Evolutionary conservation across 441 rosid genomes (phyloP).

Genomic region (Dalechampia spathulata): DNA sequence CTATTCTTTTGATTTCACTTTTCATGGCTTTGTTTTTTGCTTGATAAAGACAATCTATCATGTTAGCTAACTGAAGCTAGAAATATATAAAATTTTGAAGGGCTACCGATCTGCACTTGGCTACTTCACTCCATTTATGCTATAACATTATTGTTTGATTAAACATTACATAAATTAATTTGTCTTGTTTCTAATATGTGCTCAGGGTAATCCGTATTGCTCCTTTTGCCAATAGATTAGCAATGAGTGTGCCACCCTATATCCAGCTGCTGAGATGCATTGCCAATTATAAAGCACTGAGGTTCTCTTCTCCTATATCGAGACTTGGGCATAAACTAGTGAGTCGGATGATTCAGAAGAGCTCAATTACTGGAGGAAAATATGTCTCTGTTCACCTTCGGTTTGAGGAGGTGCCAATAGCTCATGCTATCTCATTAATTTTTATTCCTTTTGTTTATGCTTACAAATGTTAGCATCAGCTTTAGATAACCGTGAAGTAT

Average conservation of each 20-base stretch:
- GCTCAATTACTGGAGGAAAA: conserved; percentile 65
- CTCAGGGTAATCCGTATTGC: conserved; percentile 71
- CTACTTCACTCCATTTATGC: not conserved
- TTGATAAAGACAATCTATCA: too few relatives aligned
- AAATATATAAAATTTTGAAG: not conserved
- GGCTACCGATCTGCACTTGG: not conserved
- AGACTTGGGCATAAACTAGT: conserved; percentile 56
- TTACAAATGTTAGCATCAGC: not conserved
- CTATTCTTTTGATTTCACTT: not conserved
- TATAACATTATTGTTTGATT: not conserved
- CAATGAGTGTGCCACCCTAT: conserved; percentile 80
- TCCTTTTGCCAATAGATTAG: conserved; percentile 91
- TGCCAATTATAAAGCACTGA: conserved; percentile 76
- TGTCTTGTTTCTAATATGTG: not conserved
- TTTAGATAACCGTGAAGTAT: not conserved
- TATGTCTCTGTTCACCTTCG: conserved; percentile 84
- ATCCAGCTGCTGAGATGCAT: conserved; percentile 84
- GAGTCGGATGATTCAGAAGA: conserved; percentile 60
- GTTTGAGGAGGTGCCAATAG: conserved; percentile 70
- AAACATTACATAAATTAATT: conserved; percentile 3
- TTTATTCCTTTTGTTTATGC: not conserved
- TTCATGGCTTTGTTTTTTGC: not conserved
- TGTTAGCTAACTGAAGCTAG: conserved; percentile 1
- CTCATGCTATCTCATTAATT: not conserved
- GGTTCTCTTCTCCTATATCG: conserved; percentile 60